Evolutionary conservation across 495 filamentous ascomycete species (phyloP).

Genomic region (Daldinia bambusicola): DNA sequence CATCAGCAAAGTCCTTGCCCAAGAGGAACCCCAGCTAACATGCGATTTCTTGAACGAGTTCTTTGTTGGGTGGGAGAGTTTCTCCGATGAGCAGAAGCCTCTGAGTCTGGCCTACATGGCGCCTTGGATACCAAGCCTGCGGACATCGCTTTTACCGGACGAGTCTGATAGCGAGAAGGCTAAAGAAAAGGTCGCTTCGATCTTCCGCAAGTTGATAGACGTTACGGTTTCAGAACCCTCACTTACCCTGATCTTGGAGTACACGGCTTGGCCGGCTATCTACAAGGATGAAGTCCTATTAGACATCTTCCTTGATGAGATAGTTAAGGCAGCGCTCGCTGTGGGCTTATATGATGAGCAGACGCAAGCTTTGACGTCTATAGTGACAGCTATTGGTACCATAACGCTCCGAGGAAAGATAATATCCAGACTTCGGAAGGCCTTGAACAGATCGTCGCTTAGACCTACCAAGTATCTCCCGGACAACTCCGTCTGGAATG

Average conservation of each 20-base stretch:
- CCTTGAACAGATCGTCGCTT: conserved; percentile 69
- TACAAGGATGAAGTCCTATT: conserved; percentile 68
- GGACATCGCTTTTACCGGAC: conserved; percentile 63
- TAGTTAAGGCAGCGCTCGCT: conserved; percentile 67
- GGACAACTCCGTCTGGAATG: conserved; percentile 71
- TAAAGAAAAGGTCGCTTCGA: conserved; percentile 66
- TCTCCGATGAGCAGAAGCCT: conserved; percentile 68
- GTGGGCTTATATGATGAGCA: conserved; percentile 66
- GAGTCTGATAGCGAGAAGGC: conserved; percentile 70
- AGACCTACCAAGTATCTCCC: conserved; percentile 68
- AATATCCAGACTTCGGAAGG: conserved; percentile 69
- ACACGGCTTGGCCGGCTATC: conserved; percentile 69
- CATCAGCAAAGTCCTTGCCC: conserved; percentile 68
- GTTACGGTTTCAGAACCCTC: conserved; percentile 65
- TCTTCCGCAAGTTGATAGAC: conserved; percentile 72
- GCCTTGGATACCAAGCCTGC: conserved; percentile 69
- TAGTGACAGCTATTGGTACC: conserved; percentile 68
- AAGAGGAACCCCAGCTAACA: conserved; percentile 71
- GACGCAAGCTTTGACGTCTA: conserved; percentile 68
- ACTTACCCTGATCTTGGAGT: conserved; percentile 66
- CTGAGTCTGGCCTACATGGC: conserved; percentile 73
- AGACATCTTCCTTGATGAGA: conserved; percentile 71
- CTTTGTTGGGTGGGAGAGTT: conserved; percentile 74
- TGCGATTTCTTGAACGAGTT: conserved; percentile 74
- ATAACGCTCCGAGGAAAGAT: conserved; percentile 69